Percentiles rank a stretch among this genome's conserved stretches.
Conservation (phyloP, 805 yeast genomes). For the Kuraishia capsulata region DNA sequence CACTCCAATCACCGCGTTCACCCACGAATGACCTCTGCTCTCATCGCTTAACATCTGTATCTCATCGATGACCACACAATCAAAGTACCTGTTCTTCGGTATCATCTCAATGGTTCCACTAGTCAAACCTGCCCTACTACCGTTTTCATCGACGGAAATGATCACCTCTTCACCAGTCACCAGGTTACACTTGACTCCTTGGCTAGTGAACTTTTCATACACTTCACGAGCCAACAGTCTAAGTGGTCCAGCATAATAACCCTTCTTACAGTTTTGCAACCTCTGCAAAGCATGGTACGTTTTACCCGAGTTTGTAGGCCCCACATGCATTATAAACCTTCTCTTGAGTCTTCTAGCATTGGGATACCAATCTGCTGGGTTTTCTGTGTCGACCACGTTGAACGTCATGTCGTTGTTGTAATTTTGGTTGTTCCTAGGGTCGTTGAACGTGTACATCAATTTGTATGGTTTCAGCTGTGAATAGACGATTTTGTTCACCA, state of each 20-base stretch:
- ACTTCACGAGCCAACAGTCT: slow-evolving; percentile 87
- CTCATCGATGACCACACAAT: slow-evolving; percentile 88
- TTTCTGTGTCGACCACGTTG: slow-evolving; percentile 29
- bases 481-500: not conserved
- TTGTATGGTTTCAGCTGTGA: not conserved
- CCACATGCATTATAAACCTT: slow-evolving; percentile 84
- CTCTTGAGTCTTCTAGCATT: slow-evolving; percentile 73
- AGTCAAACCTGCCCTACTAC: slow-evolving; percentile 65
- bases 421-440: slow-evolving; percentile 1
- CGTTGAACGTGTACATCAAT: slow-evolving; percentile 1
- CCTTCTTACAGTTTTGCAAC: slow-evolving; percentile 56
- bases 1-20: slow-evolving; percentile 81
- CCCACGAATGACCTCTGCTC: slow-evolving; percentile 89
- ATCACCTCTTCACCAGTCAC: slow-evolving; percentile 95
- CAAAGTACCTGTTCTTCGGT: slow-evolving; percentile 57
- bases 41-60: slow-evolving; percentile 88
- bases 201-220: slow-evolving; percentile 65
- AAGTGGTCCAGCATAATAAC: slow-evolving; percentile 92
- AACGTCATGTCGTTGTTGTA: slow-evolving; percentile 2
- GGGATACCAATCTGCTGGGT: slow-evolving; percentile 79
- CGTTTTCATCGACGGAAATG: slow-evolving; percentile 56
- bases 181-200: slow-evolving; percentile 68
- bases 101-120: slow-evolving; percentile 95
- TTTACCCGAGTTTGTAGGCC: slow-evolving; percentile 96
- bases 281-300: slow-evolving; percentile 75